These are phyloP conservation scores for Tubosaeta sp. DNA, from an alignment of 768 basidiomycete species.

Conservation along the genomic window DNA sequence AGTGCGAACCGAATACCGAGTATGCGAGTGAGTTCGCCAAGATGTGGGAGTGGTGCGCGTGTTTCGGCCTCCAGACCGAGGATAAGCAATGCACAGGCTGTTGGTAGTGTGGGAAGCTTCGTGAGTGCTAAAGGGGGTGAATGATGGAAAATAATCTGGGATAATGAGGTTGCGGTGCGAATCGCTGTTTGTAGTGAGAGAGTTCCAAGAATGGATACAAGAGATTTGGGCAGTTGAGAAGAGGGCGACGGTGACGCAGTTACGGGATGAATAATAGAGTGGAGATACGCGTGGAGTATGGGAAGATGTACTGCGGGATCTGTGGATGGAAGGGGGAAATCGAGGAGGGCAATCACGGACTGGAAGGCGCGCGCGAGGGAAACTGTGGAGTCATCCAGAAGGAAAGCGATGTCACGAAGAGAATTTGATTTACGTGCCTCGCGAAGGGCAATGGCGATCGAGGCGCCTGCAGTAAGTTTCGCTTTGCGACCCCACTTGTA, in stretches of 20 bases:
- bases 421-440: conserved; percentile 66
- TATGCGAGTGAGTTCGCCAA: conserved; percentile 52
- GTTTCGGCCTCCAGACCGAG: conserved; percentile 68
- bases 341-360: conserved; percentile 47
- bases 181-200: conserved; percentile 38
- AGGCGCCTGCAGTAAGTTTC: conserved; percentile 63
- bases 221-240: conserved; percentile 30
- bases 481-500: conserved; percentile 76
- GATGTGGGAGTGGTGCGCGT: conserved; percentile 46
- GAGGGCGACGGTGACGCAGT: conserved; percentile 18
- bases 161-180: conserved; percentile 44
- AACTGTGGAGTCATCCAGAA: conserved; percentile 50
- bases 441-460: conserved; percentile 65
- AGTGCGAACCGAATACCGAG: conserved; percentile 51
- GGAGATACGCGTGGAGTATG: conserved; percentile 50
- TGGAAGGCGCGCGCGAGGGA: conserved; percentile 54
- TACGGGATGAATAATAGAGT: conserved; percentile 34
- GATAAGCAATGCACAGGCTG: conserved; percentile 67
- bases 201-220: conserved; percentile 35
- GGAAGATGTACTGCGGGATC: conserved; percentile 62
- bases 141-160: conserved; percentile 38
- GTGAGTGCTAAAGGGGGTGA: conserved; percentile 39
- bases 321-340: conserved; percentile 47
- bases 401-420: conserved; percentile 62
- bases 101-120: conserved; percentile 38